These are phyloP conservation scores for Neofusicoccum parvum DNA, from an alignment of 2,329 filamentous ascomycete species.

Conservation along the genomic window DNA sequence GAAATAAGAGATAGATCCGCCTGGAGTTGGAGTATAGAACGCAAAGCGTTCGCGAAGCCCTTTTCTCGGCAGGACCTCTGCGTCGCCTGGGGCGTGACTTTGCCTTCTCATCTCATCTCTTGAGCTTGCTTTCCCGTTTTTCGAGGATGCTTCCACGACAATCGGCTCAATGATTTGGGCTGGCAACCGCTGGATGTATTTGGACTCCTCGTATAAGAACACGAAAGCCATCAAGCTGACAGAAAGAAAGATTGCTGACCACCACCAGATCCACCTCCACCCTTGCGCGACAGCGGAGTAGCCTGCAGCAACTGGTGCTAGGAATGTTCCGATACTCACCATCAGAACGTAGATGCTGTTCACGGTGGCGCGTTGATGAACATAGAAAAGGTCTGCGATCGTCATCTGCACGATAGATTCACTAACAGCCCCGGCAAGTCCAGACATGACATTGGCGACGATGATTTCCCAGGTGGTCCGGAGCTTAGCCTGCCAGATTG, in stretches of 20 bases:
- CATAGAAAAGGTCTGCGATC: slow-evolving; percentile 52
- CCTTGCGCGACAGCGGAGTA: slow-evolving; percentile 29
- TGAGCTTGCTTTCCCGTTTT: no score
- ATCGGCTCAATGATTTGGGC: no score
- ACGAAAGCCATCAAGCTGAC: slow-evolving; percentile 21
- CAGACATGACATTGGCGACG: slow-evolving; percentile 45
- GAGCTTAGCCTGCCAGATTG: no score
- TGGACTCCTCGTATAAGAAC: slow-evolving; percentile 47
- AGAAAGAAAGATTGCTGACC: slow-evolving; percentile 46
- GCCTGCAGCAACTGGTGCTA: not conserved
- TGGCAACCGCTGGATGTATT: no score
- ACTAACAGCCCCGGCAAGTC: slow-evolving; percentile 47
- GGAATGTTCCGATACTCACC: slow-evolving; percentile 27
- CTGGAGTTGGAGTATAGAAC: no score
- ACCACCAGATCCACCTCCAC: slow-evolving; percentile 58
- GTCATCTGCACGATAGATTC: slow-evolving; percentile 44
- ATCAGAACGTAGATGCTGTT: slow-evolving; percentile 48
- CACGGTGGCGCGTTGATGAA: slow-evolving; percentile 51
- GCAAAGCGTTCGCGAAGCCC: no score
- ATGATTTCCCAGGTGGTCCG: slow-evolving; percentile 46
- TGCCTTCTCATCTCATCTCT: no score
- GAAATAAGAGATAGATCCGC: no score
- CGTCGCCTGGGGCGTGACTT: no score
- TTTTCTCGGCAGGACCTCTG: no score
- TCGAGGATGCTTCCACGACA: no score